Base-by-base conservation (phyloP, 441 rosid genomes). In the Geranium incanum region DNA sequence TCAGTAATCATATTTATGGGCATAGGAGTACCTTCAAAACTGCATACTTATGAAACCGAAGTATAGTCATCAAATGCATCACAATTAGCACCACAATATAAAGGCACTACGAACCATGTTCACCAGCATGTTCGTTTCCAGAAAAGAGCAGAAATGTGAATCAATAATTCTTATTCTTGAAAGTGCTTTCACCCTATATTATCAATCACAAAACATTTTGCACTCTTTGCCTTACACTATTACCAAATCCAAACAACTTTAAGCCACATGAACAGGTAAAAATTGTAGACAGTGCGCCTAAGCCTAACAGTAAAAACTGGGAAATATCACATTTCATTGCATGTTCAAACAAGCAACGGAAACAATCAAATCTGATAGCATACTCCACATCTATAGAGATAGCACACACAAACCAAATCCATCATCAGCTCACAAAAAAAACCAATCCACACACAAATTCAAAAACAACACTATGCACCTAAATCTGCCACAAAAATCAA, bases 281-380 rank as follows among this genome's bases (percentile, higher is more conserved):
- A 55, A 15, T 15, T 55, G 62, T 15, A 15, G 3, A 55, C 3
- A 21, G 16, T 7, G 6, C 16, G 1, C 21, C 21, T 21, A 21
- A 21, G 21, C 21, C 21, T n/a, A 50, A 50, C 57, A 50, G 57
- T 50, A 4, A 55, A 43, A 15, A 16, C 2, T 55, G 21, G 1
- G 62, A 21, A 55, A 55, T 55, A 15, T 55, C 62, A 55, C 62
- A 55, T 55, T 55, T 55, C 62, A 55, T 55, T 55, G 62, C 62
- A 55, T 55, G 62, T 16, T 6, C 62, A 55, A 4, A 15, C 36
- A 21, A 21, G 6, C 6, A 62, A 4, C 66, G 15, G 0, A 52
- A 3, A n/a, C 19, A 18, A n/a, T 52, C 60, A 52, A n/a, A 52
- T 52, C 23, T 55, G 7, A 19, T 19, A 16, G 21, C 62, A 3